Conservation (phyloP, 1,284 basidiomycete species). For the Pseudozyma sp. region DNA sequence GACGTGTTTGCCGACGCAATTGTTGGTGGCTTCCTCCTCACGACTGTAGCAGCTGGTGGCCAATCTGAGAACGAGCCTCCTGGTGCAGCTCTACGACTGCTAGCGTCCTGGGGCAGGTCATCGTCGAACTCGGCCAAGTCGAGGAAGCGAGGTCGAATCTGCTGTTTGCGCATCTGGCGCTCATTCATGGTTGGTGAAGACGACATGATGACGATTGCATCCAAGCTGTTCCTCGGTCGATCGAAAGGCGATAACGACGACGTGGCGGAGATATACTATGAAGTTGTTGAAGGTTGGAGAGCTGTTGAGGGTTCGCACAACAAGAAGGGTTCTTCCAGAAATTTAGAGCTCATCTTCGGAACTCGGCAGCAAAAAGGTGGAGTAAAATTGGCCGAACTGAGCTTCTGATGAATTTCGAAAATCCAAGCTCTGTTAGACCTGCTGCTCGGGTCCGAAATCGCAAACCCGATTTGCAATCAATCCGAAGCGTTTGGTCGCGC, state of each 20-base stretch:
- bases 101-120: constrained; percentile 10
- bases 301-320: too few species aligned
- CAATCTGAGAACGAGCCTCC: constrained; percentile 45
- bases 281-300: too few species aligned
- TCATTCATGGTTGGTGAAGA: constrained; percentile 24
- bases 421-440: constrained; percentile 13
- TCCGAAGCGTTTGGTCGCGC: constrained; percentile 20
- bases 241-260: too few species aligned
- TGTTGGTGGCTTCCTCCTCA: constrained; percentile 42
- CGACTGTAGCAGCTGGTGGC: constrained; percentile 58
- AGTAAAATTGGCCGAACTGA: neutral
- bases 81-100: constrained; percentile 27
- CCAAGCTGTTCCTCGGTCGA: neutral
- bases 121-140: constrained; percentile 56
- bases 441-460: constrained; percentile 26
- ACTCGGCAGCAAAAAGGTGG: constrained; percentile 22
- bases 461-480: constrained; percentile 20
- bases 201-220: constrained; percentile 10
- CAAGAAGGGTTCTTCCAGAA: constrained; percentile 9
- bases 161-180: constrained; percentile 47
- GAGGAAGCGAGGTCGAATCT: constrained; percentile 53
- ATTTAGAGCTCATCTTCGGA: constrained; percentile 19
- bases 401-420: neutral
- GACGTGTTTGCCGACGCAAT: constrained; percentile 31
- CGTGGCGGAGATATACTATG: too few species aligned